phyloP scores from a whole-genome alignment of 1,139 yeast genomes.

The Pichia kudriavzevii region DNA sequence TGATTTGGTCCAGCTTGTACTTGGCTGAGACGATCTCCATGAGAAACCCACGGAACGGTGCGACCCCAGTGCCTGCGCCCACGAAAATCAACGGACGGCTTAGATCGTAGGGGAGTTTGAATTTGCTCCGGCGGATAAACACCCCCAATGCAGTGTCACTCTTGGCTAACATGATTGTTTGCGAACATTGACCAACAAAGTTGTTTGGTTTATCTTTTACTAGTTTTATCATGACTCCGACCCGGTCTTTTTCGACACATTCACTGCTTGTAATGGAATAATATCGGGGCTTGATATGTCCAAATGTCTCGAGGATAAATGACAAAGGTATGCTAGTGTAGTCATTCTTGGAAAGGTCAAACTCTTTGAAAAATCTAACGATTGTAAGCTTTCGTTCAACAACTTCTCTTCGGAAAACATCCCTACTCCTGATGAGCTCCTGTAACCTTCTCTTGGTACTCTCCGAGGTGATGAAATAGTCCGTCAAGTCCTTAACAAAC shows the following conservation, averaged over 20 bases:
- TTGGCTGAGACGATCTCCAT: slow-evolving; percentile 55
- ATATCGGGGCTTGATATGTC: slow-evolving; percentile 84
- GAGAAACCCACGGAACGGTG: slow-evolving; percentile 90
- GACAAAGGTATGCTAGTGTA: slow-evolving; percentile 79
- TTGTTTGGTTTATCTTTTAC: slow-evolving; percentile 41
- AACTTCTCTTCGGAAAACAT: slow-evolving; percentile 53
- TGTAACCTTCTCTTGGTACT: slow-evolving; percentile 40
- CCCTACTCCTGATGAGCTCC: slow-evolving; percentile 57
- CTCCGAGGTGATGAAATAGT: slow-evolving; percentile 62
- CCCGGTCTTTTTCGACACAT: background rate
- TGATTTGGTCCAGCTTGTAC: too few species aligned
- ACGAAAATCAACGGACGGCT: slow-evolving; percentile 77
- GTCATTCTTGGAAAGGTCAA: slow-evolving; percentile 42
- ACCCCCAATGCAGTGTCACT: slow-evolving; percentile 76
- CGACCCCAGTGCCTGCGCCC: slow-evolving; percentile 98
- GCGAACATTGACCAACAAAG: slow-evolving; percentile 79
- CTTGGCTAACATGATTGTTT: too few species aligned
- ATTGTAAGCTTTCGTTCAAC: slow-evolving; percentile 53
- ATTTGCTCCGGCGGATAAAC: slow-evolving; percentile 86
- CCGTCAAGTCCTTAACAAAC: slow-evolving; percentile 58
- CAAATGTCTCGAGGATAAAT: slow-evolving; percentile 70
- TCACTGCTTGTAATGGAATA: slow-evolving; percentile 66
- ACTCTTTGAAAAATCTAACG: slow-evolving; percentile 57
- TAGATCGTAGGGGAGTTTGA: slow-evolving; percentile 79
- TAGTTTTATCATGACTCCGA: slow-evolving; percentile 69